Evolutionary conservation across 345 rosid species (phyloP), one percentile per base, ranked within the genome.

Genomic region (Nephelium lappaceum): DNA sequence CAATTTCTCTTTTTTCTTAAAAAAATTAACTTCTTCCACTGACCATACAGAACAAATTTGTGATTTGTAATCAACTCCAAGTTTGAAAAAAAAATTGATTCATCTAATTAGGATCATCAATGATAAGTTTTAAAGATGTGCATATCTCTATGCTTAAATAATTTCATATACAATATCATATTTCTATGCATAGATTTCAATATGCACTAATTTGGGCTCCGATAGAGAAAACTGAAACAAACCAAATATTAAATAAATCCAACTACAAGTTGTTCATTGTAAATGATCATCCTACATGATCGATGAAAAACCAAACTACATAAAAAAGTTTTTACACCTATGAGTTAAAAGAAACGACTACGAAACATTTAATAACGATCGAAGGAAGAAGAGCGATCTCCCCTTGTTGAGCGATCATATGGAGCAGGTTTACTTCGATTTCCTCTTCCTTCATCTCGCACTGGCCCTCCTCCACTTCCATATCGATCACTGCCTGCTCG

Each of bases 331-430:
- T n/a, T n/a, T n/a, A n/a, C n/a, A n/a, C n/a, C n/a, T 5, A n/a
- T n/a, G 19, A 12, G n/a, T n/a, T 69, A 69, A 25, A 39, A 60
- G 39, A 8, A 1, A 2, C 0, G 0, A 3, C 0, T 8, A 66
- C 15, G 16, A 16, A 68, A 45, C 68, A 47, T 51, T 82, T 73
- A 96, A 82, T 88, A 94, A 73, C 97, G 98, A 69, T 93, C 99
- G 19, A 88, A 94, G 47, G 97, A 84, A 55, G 97, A 79, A 9
- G 88, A 86, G 67, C 88, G 93, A 15, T 91, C 92, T 25, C 91
- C 95, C 77, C 94, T 81, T 84, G 88, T 80, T 5, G 98, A 92
- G 47, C 98, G 91, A 38, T 94, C 98, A 51, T 92, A 97, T 3
- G 98, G 99, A 47, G 86, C 90, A 5, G 89, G 80, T 78, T 95